Evolutionary conservation across 2,329 filamentous ascomycete species (phyloP).

Genomic region (Hirsutella rhossiliensis): DNA sequence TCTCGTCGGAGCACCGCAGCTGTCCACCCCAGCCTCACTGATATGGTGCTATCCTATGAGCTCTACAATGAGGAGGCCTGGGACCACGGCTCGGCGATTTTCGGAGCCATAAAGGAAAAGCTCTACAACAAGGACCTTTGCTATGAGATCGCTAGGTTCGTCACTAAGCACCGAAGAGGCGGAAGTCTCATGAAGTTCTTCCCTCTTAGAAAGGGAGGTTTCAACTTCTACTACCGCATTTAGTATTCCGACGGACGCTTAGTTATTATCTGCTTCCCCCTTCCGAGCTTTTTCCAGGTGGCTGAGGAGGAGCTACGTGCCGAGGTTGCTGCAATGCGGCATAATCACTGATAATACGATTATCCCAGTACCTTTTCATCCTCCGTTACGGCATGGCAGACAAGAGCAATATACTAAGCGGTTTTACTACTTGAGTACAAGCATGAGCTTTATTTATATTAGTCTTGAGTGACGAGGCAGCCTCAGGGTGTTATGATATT

Average conservation of each 20-base stretch:
- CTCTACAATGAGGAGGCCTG: constrained; percentile 1
- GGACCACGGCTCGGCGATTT: constrained; percentile 1
- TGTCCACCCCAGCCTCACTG: too few relatives aligned
- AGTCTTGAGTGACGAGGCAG: too few relatives aligned
- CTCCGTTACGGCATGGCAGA: constrained; percentile 6
- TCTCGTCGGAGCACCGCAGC: background rate
- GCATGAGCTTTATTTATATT: too few relatives aligned
- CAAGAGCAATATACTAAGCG: too few relatives aligned
- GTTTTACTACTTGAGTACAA: too few relatives aligned
- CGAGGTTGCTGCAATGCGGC: constrained; percentile 5
- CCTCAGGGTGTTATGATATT: too few relatives aligned
- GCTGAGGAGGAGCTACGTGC: constrained; percentile 6
- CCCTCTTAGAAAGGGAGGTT: background rate
- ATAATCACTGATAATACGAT: constrained; percentile 5
- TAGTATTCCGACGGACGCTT: constrained; percentile 3
- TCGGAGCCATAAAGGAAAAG: background rate
- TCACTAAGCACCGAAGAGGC: constrained; percentile 1
- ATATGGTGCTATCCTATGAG: background rate
- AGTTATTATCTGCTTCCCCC: constrained; percentile 3
- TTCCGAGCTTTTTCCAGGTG: constrained; percentile 4
- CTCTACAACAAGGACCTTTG: constrained; percentile 1
- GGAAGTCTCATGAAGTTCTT: background rate
- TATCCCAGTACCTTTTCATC: constrained; percentile 5
- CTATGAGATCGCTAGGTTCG: constrained; percentile 1
- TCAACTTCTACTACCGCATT: constrained; percentile 4